These are phyloP conservation scores for Eutypella sp. DNA, from an alignment of 2,329 filamentous ascomycete genomes.

Conservation along the genomic window DNA sequence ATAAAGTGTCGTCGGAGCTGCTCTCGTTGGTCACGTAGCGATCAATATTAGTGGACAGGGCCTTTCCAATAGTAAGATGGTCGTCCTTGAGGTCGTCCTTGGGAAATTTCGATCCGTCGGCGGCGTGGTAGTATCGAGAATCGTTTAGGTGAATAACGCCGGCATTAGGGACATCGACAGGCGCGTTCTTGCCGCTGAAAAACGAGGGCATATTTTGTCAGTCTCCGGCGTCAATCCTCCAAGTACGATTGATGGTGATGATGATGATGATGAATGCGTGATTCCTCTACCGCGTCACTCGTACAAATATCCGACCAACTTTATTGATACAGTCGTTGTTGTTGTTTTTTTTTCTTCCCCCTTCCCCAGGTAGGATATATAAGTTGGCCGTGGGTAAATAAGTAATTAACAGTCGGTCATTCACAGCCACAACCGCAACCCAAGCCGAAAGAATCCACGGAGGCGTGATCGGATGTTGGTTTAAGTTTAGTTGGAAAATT, in stretches of 20 bases:
- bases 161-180: slow-evolving; percentile 23
- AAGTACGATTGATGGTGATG: neutral
- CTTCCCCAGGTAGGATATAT: too few relatives aligned
- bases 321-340: too few relatives aligned
- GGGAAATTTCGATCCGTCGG: slow-evolving; percentile 22
- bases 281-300: neutral
- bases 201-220: slow-evolving; percentile 47
- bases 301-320: neutral
- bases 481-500: too few relatives aligned
- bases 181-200: slow-evolving; percentile 37
- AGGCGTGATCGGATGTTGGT: too few relatives aligned
- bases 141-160: slow-evolving; percentile 26
- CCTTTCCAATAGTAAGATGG: slow-evolving; percentile 31
- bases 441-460: too few relatives aligned
- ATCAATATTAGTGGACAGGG: slow-evolving; percentile 29
- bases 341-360: too few relatives aligned
- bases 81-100: slow-evolving; percentile 25
- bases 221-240: too few relatives aligned
- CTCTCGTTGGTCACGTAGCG: slow-evolving; percentile 35
- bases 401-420: too few relatives aligned
- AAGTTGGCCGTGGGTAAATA: too few relatives aligned
- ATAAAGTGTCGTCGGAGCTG: slow-evolving; percentile 51
- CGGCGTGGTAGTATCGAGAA: slow-evolving; percentile 24
- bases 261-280: neutral
- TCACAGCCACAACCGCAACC: too few relatives aligned